A percentile compares a stretch with the other conserved stretches of the same genome.
Conservation (phyloP, 2,329 filamentous ascomycete genomes). For the Neurospora sp. region DNA sequence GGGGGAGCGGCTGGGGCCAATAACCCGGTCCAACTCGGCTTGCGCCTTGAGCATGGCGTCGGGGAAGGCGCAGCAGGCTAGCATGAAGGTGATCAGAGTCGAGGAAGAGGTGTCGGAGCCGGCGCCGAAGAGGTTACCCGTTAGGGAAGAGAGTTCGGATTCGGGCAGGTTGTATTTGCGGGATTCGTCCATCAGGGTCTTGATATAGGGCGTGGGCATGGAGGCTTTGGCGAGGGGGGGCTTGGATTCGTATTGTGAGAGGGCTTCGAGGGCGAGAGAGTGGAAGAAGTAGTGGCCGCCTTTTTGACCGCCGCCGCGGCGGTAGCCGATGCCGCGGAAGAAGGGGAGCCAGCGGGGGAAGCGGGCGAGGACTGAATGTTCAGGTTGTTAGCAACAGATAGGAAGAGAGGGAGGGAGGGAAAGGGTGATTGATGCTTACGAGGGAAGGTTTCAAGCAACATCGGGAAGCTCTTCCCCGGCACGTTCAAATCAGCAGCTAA, state of each 20-base stretch:
- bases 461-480: conserved; percentile 43
- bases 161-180: conserved; percentile 35
- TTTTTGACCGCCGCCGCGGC: conserved; percentile 20
- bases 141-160: conserved; percentile 35
- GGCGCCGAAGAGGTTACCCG: conserved; percentile 38
- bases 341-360: conserved; percentile 41
- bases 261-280: conserved; percentile 39
- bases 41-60: conserved; percentile 37
- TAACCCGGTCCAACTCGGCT: conserved; percentile 40
- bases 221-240: conserved; percentile 13
- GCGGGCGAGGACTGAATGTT: conserved; percentile 27
- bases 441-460: conserved; percentile 47
- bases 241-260: conserved; percentile 26
- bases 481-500: conserved; percentile 46
- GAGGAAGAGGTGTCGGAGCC: conserved; percentile 40
- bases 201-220: conserved; percentile 30
- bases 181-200: conserved; percentile 36
- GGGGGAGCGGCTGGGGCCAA: conserved; percentile 38
- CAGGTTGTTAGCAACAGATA: not conserved
- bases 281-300: conserved; percentile 42
- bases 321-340: conserved; percentile 37
- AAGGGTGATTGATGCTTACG: conserved; percentile 10
- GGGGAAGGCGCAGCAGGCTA: conserved; percentile 40
- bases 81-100: conserved; percentile 36
- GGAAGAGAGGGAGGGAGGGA: not conserved